Conservation (phyloP, 495 filamentous ascomycete species). For the Lepraria neglecta region DNA sequence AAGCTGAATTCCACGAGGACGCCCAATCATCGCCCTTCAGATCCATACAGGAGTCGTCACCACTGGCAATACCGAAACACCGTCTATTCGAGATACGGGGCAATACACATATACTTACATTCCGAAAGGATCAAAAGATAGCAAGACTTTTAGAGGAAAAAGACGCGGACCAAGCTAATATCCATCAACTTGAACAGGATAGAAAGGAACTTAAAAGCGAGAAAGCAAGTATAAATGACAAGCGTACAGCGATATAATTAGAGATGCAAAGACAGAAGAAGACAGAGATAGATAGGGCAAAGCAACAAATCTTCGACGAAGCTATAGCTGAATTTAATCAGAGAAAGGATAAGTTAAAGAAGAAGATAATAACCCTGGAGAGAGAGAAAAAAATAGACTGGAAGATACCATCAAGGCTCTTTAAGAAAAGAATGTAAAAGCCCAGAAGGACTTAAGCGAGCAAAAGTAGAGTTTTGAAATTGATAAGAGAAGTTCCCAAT, state of each 20-base stretch:
- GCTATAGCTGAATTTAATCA: background rate
- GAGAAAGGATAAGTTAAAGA: conserved; percentile 1
- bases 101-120: no score
- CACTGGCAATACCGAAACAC: no score
- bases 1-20: no score
- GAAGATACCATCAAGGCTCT: background rate
- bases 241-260: background rate
- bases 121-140: conserved; percentile 14
- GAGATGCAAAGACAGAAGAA: conserved; percentile 12
- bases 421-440: conserved; percentile 2
- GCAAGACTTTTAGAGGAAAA: conserved; percentile 7
- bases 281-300: background rate
- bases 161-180: background rate
- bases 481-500: conserved; percentile 14
- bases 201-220: conserved; percentile 9
- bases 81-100: no score
- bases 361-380: conserved; percentile 10
- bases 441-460: background rate
- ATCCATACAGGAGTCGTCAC: no score
- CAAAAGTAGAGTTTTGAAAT: conserved; percentile 9
- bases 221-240: background rate
- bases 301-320: background rate
- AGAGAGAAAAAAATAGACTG: background rate
- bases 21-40: no score
- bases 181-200: background rate